phyloP scores from a whole-genome alignment of 805 yeast genomes.

The Teunomyces gatunensis region DNA sequence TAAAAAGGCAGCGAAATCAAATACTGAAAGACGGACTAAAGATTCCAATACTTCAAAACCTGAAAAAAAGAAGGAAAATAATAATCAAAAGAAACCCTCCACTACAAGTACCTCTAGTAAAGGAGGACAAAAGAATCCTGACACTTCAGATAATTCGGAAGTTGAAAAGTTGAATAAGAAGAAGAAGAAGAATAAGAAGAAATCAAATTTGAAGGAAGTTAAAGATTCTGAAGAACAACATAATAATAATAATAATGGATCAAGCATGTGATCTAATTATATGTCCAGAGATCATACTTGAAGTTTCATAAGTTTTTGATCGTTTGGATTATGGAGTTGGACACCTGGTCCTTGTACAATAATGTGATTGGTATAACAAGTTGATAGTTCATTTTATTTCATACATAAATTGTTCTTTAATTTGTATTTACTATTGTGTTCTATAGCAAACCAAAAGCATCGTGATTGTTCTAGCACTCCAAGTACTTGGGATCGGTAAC shows the following conservation, averaged over 20 bases:
- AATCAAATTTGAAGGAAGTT: background rate
- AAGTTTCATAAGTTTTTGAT: no score
- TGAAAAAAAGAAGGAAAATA: slow-evolving; percentile 1
- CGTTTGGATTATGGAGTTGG: no score
- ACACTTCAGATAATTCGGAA: background rate
- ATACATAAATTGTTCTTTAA: no score
- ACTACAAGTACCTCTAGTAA: background rate
- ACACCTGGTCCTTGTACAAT: no score
- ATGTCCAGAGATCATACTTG: no score
- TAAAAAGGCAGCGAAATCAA: background rate
- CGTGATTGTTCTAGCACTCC: background rate
- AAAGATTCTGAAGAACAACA: background rate
- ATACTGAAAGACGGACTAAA: background rate
- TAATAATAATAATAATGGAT: no score
- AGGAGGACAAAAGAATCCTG: slow-evolving; percentile 2
- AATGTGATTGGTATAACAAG: no score
- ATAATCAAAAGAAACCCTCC: background rate
- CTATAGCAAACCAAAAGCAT: background rate
- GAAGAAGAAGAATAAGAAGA: background rate
- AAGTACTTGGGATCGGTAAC: background rate
- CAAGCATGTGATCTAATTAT: no score
- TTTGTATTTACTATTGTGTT: no score
- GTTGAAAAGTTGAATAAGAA: background rate
- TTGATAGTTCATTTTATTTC: no score
- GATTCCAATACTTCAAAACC: slow-evolving; percentile 1